These are phyloP conservation scores for Aspergillus sojae DNA, from an alignment of 2,329 filamentous ascomycete genomes.

Conservation along the genomic window DNA sequence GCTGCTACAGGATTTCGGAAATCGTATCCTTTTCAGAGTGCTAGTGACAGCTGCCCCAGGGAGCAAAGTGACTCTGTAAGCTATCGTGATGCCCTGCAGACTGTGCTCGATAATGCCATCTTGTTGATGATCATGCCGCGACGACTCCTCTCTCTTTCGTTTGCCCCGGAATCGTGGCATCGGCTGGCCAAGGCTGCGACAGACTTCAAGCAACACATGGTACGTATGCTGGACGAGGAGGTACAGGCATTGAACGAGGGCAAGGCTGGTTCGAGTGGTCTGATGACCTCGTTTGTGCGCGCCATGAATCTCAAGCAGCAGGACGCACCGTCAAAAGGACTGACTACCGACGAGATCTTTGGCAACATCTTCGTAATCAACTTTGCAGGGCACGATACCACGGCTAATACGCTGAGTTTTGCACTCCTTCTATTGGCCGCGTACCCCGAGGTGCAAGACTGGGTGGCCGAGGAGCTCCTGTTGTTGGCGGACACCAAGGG, in stretches of 20 bases:
- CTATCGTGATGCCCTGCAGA: conserved; percentile 9
- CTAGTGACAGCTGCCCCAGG: neutral
- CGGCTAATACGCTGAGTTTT: conserved; percentile 8
- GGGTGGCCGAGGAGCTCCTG: conserved; percentile 9
- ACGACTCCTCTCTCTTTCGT: neutral
- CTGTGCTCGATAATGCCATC: conserved; percentile 11
- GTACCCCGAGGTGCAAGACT: conserved; percentile 7
- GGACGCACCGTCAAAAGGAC: neutral
- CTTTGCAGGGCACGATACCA: conserved; percentile 12
- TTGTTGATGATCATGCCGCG: conserved; percentile 10
- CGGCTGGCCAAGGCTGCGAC: neutral
- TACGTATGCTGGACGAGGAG: conserved; percentile 8
- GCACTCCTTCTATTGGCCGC: conserved; percentile 6
- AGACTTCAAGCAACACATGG: conserved; percentile 7
- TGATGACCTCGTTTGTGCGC: conserved; percentile 12
- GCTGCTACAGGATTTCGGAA: conserved; percentile 8
- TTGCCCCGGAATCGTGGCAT: conserved; percentile 4
- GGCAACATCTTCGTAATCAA: conserved; percentile 13
- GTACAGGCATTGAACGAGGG: neutral
- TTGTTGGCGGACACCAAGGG: neutral
- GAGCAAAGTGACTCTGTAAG: neutral
- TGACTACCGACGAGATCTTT: conserved; percentile 8
- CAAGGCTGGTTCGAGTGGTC: neutral
- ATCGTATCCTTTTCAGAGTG: conserved; percentile 4
- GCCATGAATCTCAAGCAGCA: conserved; percentile 11